Conservation (phyloP, 1,139 yeast species). For the Pichiaceae sp. region DNA sequence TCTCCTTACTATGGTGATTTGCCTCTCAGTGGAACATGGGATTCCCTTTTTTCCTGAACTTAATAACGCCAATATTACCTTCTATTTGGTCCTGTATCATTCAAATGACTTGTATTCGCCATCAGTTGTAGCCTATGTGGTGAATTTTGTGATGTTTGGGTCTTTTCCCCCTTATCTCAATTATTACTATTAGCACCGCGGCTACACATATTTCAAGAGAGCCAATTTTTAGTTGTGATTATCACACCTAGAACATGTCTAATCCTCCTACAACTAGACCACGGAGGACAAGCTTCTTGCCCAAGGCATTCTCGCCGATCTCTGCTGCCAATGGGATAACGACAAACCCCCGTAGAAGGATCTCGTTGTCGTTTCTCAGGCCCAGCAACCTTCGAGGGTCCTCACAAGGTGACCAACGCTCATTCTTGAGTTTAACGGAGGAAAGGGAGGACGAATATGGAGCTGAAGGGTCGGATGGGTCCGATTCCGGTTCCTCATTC, state of each 20-base stretch:
- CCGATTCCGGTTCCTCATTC: constrained; percentile 42
- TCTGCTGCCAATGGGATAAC: neutral
- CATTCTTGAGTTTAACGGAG: constrained; percentile 5
- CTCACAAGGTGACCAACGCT: neutral
- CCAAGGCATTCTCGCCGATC: neutral
- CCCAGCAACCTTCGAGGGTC: neutral
- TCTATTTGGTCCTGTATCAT: too few species aligned
- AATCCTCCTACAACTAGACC: neutral
- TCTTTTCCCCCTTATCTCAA: too few species aligned
- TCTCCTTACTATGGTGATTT: too few species aligned
- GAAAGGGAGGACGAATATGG: constrained; percentile 1
- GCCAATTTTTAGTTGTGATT: neutral
- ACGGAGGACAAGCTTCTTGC: neutral
- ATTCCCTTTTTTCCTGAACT: too few species aligned
- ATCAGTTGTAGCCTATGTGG: too few species aligned
- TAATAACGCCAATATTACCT: too few species aligned
- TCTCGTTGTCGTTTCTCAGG: neutral
- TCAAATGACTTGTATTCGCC: too few species aligned
- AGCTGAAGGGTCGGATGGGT: constrained; percentile 17
- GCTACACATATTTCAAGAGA: too few species aligned
- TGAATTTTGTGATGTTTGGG: too few species aligned
- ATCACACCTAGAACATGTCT: too few species aligned
- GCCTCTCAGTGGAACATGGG: too few species aligned
- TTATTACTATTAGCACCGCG: too few species aligned
- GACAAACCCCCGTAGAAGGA: neutral